Percentiles rank a stretch among this genome's conserved stretches.
These are phyloP conservation scores for Domatiomyces catenatus DNA, from an alignment of 2,329 filamentous ascomycete species.

Conservation along the genomic window DNA sequence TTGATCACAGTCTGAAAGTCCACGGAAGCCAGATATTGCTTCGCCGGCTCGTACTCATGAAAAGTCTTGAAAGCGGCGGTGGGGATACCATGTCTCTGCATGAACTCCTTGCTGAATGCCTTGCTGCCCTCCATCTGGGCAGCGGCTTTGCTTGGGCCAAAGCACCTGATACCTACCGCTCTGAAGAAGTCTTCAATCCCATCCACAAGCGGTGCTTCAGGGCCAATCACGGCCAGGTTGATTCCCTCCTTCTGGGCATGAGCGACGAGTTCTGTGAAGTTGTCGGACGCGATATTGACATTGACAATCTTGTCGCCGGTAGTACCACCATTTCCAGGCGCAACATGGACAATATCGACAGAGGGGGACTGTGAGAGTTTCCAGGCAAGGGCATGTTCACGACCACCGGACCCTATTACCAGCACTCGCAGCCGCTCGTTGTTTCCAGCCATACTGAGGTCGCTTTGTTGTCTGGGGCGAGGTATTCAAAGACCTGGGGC, in stretches of 20 bases:
- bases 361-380: constrained; percentile 70
- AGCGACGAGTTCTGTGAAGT: constrained; percentile 62
- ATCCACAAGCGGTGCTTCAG: constrained; percentile 84
- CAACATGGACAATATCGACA: constrained; percentile 57
- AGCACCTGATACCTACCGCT: constrained; percentile 58
- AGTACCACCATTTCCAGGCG: constrained; percentile 77
- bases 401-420: constrained; percentile 81
- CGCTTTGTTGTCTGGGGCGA: neutral
- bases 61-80: constrained; percentile 89
- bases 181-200: constrained; percentile 77
- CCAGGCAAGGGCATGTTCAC: constrained; percentile 91
- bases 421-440: constrained; percentile 50
- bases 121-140: constrained; percentile 92
- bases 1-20: constrained; percentile 77
- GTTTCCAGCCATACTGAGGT: neutral
- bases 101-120: constrained; percentile 95
- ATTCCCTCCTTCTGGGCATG: constrained; percentile 59
- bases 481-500: neutral
- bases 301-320: constrained; percentile 55
- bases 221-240: constrained; percentile 76
- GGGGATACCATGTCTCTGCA: constrained; percentile 77
- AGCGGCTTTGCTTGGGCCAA: constrained; percentile 71
- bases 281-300: constrained; percentile 53
- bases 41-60: constrained; percentile 55
- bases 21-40: constrained; percentile 56